A percentile compares a stretch with the other conserved stretches of the same genome.
These are phyloP conservation scores for Hanseniaspora nectarophila DNA, from an alignment of 805 yeast genomes.

Conservation along the genomic window DNA sequence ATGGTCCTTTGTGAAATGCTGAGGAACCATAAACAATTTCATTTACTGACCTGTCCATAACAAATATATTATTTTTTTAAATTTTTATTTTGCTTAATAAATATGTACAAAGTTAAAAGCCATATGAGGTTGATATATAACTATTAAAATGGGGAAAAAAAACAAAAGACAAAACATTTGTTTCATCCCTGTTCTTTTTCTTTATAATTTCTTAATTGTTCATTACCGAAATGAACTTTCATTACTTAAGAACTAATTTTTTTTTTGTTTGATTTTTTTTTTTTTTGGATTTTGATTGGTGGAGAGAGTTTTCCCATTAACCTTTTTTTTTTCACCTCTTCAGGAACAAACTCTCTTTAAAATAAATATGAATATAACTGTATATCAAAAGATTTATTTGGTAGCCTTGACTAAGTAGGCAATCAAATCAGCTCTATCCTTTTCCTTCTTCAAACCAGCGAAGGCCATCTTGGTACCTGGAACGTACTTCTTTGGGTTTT, in stretches of 20 bases:
- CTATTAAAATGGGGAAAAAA: neutral
- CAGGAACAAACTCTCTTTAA: too few species aligned
- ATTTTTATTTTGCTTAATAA: neutral
- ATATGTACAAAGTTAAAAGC: neutral
- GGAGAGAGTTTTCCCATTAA: neutral
- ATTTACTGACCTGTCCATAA: too few species aligned
- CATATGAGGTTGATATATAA: neutral
- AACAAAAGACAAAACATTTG: too few species aligned
- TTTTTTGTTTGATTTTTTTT: neutral
- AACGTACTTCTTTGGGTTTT: constrained; percentile 98
- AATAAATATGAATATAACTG: neutral
- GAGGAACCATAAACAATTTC: neutral
- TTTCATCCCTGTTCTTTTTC: too few species aligned
- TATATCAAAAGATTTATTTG: constrained; percentile 30
- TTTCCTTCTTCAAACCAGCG: constrained; percentile 98
- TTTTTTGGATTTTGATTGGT: neutral
- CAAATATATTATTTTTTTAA: neutral
- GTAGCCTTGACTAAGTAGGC: constrained; percentile 60
- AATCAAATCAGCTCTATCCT: constrained; percentile 94
- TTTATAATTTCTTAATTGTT: neutral
- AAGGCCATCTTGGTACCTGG: constrained; percentile 99
- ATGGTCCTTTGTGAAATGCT: neutral
- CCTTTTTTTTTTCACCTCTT: neutral
- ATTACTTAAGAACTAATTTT: neutral
- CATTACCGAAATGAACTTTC: neutral